phyloP scores from a whole-genome alignment of 176 grass and related monocot species.

The Avena insularis region DNA sequence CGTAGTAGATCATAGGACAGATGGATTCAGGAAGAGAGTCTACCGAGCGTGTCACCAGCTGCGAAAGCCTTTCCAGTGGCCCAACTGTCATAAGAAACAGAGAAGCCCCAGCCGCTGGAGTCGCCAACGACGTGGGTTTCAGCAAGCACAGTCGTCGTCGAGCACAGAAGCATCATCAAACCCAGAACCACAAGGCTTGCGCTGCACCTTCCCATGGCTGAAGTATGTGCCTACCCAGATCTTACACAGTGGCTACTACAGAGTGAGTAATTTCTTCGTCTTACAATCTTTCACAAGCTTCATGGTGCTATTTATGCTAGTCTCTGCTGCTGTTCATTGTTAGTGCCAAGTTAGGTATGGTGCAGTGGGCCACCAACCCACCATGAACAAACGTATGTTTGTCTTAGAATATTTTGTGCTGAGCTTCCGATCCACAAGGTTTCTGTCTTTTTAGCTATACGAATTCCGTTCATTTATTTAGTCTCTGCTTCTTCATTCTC shows the following conservation, averaged over 20 bases:
- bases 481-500: too few relatives aligned
- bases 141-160: conserved; percentile 12
- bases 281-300: background rate
- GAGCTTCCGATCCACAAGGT: background rate
- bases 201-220: conserved; percentile 63
- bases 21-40: background rate
- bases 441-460: background rate
- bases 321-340: background rate
- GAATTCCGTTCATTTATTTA: too few relatives aligned
- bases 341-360: background rate
- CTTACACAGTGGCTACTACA: background rate
- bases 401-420: background rate
- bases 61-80: conserved; percentile 50
- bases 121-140: conserved; percentile 71
- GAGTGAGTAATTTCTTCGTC: background rate
- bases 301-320: background rate
- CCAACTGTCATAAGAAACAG: conserved; percentile 68
- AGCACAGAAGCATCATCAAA: conserved; percentile 27
- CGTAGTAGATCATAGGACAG: too few relatives aligned
- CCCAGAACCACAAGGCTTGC: conserved; percentile 20
- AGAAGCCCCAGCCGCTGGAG: conserved; percentile 69
- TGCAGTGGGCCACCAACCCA: background rate
- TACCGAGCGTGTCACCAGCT: conserved; percentile 64
- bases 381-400: background rate
- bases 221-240: background rate